Evolutionary conservation across 805 yeast genomes (phyloP).

Genomic region (Nakazawaea anatomiae): DNA sequence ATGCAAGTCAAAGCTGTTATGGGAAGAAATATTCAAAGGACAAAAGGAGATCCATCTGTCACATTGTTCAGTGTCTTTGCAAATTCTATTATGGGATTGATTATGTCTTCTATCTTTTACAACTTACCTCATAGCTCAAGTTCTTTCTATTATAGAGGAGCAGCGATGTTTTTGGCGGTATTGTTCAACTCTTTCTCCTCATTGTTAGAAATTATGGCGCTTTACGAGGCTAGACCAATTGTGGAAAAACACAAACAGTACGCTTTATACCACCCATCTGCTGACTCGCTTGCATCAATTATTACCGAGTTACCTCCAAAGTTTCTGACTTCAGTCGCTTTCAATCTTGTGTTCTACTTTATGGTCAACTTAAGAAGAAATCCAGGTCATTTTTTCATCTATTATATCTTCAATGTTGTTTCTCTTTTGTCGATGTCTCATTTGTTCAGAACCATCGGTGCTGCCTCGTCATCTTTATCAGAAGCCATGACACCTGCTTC

Average conservation of each 20-base stretch:
- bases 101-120: conserved; percentile 58
- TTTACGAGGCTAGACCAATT: conserved; percentile 49
- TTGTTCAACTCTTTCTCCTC: conserved; percentile 46
- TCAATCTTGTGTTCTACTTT: conserved; percentile 49
- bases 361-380: conserved; percentile 41
- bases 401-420: conserved; percentile 36
- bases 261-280: conserved; percentile 66
- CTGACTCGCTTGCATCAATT: conserved; percentile 61
- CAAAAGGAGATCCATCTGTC: conserved; percentile 38
- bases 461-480: conserved; percentile 39
- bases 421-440: conserved; percentile 41
- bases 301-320: conserved; percentile 62
- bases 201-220: conserved; percentile 37
- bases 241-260: conserved; percentile 66
- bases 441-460: conserved; percentile 49
- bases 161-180: conserved; percentile 53
- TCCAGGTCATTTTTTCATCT: conserved; percentile 51
- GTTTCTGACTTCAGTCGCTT: conserved; percentile 35
- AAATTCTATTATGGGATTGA: conserved; percentile 47
- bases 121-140: conserved; percentile 42
- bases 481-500: conserved; percentile 52
- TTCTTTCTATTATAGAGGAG: conserved; percentile 62
- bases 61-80: conserved; percentile 30
- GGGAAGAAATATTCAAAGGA: conserved; percentile 37
- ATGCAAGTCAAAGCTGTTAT: conserved; percentile 42